These are phyloP conservation scores for Candida coleopterorum DNA, from an alignment of 805 yeast genomes.

Conservation along the genomic window DNA sequence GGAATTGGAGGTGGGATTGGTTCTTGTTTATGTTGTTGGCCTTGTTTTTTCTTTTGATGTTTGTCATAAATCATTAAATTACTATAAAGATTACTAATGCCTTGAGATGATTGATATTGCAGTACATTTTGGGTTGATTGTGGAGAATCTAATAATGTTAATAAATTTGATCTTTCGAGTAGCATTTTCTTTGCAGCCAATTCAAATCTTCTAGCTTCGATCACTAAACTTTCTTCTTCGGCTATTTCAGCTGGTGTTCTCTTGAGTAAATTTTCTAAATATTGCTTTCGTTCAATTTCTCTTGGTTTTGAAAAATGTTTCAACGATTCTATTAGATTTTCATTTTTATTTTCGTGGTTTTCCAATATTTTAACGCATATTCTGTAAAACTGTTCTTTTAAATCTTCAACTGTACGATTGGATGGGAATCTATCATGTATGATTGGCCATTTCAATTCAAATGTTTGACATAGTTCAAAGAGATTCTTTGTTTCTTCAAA, in stretches of 20 bases:
- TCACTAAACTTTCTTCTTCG: constrained; percentile 90
- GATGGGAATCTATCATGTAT: constrained; percentile 55
- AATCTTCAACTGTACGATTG: constrained; percentile 61
- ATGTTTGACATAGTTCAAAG: constrained; percentile 62
- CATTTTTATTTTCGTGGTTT: constrained; percentile 35
- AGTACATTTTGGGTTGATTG: constrained; percentile 68
- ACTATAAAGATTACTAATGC: constrained; percentile 80
- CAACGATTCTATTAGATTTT: constrained; percentile 54
- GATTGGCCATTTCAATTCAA: constrained; percentile 64
- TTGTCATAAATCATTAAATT: constrained; percentile 70
- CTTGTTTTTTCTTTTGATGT: constrained; percentile 49
- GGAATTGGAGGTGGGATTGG: constrained; percentile 59
- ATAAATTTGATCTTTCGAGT: constrained; percentile 71
- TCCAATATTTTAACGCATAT: constrained; percentile 54
- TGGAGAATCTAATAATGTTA: constrained; percentile 83
- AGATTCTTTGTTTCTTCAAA: constrained; percentile 74
- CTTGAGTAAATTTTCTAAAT: constrained; percentile 67
- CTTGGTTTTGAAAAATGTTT: constrained; percentile 59
- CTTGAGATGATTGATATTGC: constrained; percentile 80
- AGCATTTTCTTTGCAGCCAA: constrained; percentile 87
- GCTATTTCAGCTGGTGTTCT: constrained; percentile 96
- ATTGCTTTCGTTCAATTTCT: constrained; percentile 77
- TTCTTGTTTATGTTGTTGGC: constrained; percentile 33
- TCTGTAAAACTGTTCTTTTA: constrained; percentile 75
- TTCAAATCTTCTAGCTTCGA: constrained; percentile 90